A percentile compares a stretch with the other conserved stretches of the same genome.
phyloP scores from a whole-genome alignment of 1,284 basidiomycete species.

The Microbotryum saponariae region DNA sequence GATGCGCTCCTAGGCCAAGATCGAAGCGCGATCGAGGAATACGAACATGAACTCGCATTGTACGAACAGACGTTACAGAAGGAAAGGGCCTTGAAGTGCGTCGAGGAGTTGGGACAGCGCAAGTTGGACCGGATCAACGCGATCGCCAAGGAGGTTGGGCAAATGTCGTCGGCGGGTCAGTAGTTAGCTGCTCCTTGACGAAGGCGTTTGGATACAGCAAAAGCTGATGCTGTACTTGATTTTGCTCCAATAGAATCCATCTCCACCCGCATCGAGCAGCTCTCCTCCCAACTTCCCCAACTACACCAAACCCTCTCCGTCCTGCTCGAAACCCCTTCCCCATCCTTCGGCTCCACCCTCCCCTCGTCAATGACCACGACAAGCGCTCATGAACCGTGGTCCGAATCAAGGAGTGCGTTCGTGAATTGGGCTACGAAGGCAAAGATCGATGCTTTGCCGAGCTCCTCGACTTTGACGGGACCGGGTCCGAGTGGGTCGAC shows the following conservation, averaged over 20 bases:
- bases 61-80: slow-evolving; percentile 30
- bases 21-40: slow-evolving; percentile 18
- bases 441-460: slow-evolving; percentile 8
- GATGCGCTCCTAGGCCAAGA: slow-evolving; percentile 15
- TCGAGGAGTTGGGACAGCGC: slow-evolving; percentile 19
- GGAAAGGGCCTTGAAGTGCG: slow-evolving; percentile 16
- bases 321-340: slow-evolving; percentile 14
- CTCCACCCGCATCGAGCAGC: slow-evolving; percentile 2
- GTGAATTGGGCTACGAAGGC: slow-evolving; percentile 28
- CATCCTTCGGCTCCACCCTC: neutral
- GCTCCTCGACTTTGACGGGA: neutral
- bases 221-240: neutral
- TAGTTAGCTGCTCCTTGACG: neutral
- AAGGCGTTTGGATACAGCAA: neutral
- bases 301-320: slow-evolving; percentile 17
- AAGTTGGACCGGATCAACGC: slow-evolving; percentile 10
- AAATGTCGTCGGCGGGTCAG: slow-evolving; percentile 21
- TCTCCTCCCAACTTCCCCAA: slow-evolving; percentile 13
- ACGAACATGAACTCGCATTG: slow-evolving; percentile 27
- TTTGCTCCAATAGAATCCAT: slow-evolving; percentile 3
- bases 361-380: neutral
- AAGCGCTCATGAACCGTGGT: slow-evolving; percentile 11
- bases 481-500: neutral
- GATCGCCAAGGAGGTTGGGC: slow-evolving; percentile 18
- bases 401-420: slow-evolving; percentile 11